Base-by-base conservation (phyloP, 2,329 filamentous ascomycete genomes). In the Paraconiothyrium sp. region DNA sequence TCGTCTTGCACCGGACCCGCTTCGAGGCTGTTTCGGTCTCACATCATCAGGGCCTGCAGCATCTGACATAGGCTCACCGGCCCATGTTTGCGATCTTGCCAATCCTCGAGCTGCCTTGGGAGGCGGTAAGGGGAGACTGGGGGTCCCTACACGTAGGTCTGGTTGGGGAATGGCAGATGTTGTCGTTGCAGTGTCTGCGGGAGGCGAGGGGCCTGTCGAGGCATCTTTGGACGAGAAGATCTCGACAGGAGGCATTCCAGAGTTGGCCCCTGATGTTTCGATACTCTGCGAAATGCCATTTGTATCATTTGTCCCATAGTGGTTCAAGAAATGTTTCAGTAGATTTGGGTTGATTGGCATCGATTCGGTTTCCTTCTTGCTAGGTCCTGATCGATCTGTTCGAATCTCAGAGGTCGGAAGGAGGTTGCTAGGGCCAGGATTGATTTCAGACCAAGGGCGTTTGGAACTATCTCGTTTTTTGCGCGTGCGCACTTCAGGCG, bases 1-100 rank as follows among this genome's bases (percentile, higher is more conserved):
- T 84, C 84, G 91, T 86, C 84, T 89, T 83, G 77, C 86, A 79
- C 79, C 86, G 76, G 78, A 83, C 67, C 77, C 84, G 72, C 81
- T 84, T 58, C 83, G 78, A 59, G 70, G 68, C 32, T 68, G 68
- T 13, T 61, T 61, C 16, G 44, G 50, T 34, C 46, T 54, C 10
- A 58, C 62, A 14, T 76, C 73, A 22, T 64, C 63, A 34, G 74
- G 69, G 7, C 62, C 65, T 30, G 71, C 66, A 11, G 70, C 70
- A 64, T 77, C 76, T 41, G 76, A 77, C 68, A 74, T 74, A 4
- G 69, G 68, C 57, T 76, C 76, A 39, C 72, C 76, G 35, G 76
- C 77, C 77, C 77, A 79, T 5, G 77, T 79, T 32, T 79, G 71
- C 22, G 76, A 78, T 55, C 76, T 70, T 7, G 74, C 66, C 22